A percentile compares a stretch with the other conserved stretches of the same genome.
These are phyloP conservation scores for Silene conica DNA, from an alignment of 148 eudicot genomes.

Conservation along the genomic window DNA sequence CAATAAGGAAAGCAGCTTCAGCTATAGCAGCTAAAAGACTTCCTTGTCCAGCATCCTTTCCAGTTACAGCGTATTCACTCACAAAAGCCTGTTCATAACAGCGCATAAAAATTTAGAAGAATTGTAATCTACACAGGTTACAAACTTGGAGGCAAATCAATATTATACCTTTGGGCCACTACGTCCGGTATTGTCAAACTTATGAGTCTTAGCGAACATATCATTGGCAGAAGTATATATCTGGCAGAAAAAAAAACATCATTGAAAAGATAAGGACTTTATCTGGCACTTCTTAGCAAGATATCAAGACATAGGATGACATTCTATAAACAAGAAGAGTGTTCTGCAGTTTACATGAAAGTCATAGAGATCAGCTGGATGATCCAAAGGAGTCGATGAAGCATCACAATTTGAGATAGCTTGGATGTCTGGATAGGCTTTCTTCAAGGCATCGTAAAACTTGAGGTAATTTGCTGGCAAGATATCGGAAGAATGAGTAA, in stretches of 20 bases:
- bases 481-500: slow-evolving; percentile 13
- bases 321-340: background rate
- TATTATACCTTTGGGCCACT: slow-evolving; percentile 63
- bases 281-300: background rate
- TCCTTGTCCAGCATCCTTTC: slow-evolving; percentile 69
- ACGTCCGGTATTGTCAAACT: slow-evolving; percentile 54
- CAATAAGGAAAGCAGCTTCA: slow-evolving; percentile 92
- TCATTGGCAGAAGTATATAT: slow-evolving; percentile 49
- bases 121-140: background rate
- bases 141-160: background rate
- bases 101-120: slow-evolving; percentile 16
- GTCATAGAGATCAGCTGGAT: slow-evolving; percentile 91
- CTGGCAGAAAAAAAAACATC: slow-evolving; percentile 26
- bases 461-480: slow-evolving; percentile 70
- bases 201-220: slow-evolving; percentile 50
- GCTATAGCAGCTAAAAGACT: slow-evolving; percentile 78
- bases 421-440: slow-evolving; percentile 78
- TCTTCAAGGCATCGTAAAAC: slow-evolving; percentile 60
- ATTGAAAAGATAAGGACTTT: slow-evolving; percentile 7
- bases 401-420: slow-evolving; percentile 81
- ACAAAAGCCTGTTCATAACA: slow-evolving; percentile 73
- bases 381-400: slow-evolving; percentile 50
- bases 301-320: background rate
- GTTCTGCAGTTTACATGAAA: slow-evolving; percentile 59
- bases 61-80: slow-evolving; percentile 90